Percentiles rank a stretch among this genome's conserved stretches.
phyloP scores from a whole-genome alignment of 2,329 filamentous ascomycete genomes.

The Claviceps purpurea region DNA sequence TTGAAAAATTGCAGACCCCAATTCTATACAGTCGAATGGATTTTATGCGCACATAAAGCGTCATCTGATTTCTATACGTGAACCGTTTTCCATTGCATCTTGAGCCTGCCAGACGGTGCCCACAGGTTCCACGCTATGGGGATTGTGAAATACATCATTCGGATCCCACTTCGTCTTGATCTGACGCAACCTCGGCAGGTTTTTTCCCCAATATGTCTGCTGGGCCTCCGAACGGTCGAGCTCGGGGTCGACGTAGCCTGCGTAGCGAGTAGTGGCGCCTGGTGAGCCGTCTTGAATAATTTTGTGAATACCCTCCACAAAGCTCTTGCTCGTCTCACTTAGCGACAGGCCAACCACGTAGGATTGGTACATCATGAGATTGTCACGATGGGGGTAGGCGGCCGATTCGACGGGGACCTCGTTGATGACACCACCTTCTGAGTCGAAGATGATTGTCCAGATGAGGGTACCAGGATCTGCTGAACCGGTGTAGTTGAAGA shows the following conservation, averaged over 20 bases:
- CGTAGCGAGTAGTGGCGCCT: conserved; percentile 38
- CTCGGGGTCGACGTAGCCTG: conserved; percentile 47
- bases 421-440: conserved; percentile 44
- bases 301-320: conserved; percentile 37
- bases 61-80: conserved; percentile 51
- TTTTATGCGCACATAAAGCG: conserved; percentile 9
- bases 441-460: conserved; percentile 52
- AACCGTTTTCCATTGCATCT: conserved; percentile 32
- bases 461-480: conserved; percentile 35
- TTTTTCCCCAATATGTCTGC: conserved; percentile 40
- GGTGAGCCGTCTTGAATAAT: conserved; percentile 25
- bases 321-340: conserved; percentile 30
- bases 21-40: too few species aligned
- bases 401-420: conserved; percentile 43
- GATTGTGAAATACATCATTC: conserved; percentile 42
- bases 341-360: conserved; percentile 41
- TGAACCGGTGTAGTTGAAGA: conserved; percentile 41
- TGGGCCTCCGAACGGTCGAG: conserved; percentile 30
- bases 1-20: too few species aligned
- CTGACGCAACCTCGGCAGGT: conserved; percentile 30
- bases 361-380: conserved; percentile 49
- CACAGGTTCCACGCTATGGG: conserved; percentile 41
- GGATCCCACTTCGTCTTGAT: conserved; percentile 43
- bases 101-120: conserved; percentile 38
- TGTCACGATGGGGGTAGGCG: conserved; percentile 50